Evolutionary conservation across 2,329 filamentous ascomycete species (phyloP).

Genomic region (Fusarium sp.): DNA sequence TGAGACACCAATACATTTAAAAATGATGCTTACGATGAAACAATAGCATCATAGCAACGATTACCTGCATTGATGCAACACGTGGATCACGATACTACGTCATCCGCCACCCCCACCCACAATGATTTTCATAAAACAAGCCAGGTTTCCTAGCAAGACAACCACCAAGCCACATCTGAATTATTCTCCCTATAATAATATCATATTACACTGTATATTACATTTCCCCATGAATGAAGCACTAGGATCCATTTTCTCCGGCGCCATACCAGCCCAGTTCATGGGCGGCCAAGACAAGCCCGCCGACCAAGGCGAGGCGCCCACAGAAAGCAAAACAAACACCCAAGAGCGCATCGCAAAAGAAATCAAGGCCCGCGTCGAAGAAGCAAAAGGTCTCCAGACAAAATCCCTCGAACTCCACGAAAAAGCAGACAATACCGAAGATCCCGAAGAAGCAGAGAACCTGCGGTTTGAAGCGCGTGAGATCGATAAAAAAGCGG

Average conservation of each 20-base stretch:
- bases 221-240: conserved; percentile 25
- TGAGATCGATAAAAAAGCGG: conserved; percentile 40
- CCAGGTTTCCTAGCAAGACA: conserved; percentile 10
- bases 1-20: neutral
- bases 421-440: conserved; percentile 29
- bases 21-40: neutral
- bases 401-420: conserved; percentile 36
- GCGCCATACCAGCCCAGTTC: conserved; percentile 27
- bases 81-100: conserved; percentile 19
- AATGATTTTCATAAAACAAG: conserved; percentile 20
- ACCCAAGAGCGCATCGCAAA: conserved; percentile 34
- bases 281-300: conserved; percentile 23
- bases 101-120: conserved; percentile 33
- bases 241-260: conserved; percentile 23
- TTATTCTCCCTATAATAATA: neutral
- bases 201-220: neutral
- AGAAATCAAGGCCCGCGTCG: conserved; percentile 33
- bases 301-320: conserved; percentile 6
- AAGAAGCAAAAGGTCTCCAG: conserved; percentile 35
- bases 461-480: conserved; percentile 31
- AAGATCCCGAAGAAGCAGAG: conserved; percentile 28
- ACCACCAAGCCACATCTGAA: conserved; percentile 27
- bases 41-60: conserved; percentile 24
- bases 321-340: conserved; percentile 6
- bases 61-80: neutral